These are phyloP conservation scores for Piper longum DNA, from an alignment of 164 flowering plant genomes.

Conservation along the genomic window DNA sequence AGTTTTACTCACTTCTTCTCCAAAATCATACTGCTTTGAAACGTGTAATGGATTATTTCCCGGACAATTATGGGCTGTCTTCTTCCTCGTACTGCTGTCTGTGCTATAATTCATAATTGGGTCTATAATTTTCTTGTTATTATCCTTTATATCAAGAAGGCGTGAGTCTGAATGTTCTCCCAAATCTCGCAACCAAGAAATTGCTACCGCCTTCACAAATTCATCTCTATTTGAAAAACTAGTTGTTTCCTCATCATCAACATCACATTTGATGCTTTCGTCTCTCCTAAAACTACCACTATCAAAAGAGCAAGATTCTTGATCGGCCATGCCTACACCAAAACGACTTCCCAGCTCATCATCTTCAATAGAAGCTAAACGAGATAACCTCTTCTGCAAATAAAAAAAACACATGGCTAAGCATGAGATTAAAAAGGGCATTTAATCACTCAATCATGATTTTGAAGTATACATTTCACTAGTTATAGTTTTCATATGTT, in stretches of 20 bases:
- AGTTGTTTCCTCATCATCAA: conserved; percentile 51
- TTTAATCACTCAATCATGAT: not conserved
- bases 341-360: conserved; percentile 34
- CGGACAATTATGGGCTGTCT: conserved; percentile 12
- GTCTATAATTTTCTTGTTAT: conserved; percentile 10
- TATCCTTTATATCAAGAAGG: conserved; percentile 20
- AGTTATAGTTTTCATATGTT: too few relatives aligned
- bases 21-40: conserved; percentile 39
- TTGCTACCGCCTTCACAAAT: conserved; percentile 67
- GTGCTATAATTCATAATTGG: conserved; percentile 7
- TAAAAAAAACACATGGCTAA: not conserved
- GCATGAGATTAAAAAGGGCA: not conserved
- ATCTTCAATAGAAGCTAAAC: conserved; percentile 64
- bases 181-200: conserved; percentile 69
- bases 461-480: not conserved
- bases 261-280: conserved; percentile 34
- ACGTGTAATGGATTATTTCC: conserved; percentile 40
- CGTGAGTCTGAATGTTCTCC: conserved; percentile 68
- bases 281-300: conserved; percentile 44
- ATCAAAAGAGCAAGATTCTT: conserved; percentile 51
- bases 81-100: conserved; percentile 17
- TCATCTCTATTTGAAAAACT: conserved; percentile 62
- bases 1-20: conserved; percentile 37
- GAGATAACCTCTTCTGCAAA: conserved; percentile 56
- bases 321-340: conserved; percentile 33